These are phyloP conservation scores for Vitis vinifera DNA, from an alignment of 164 flowering plant genomes.

Conservation along the genomic window DNA sequence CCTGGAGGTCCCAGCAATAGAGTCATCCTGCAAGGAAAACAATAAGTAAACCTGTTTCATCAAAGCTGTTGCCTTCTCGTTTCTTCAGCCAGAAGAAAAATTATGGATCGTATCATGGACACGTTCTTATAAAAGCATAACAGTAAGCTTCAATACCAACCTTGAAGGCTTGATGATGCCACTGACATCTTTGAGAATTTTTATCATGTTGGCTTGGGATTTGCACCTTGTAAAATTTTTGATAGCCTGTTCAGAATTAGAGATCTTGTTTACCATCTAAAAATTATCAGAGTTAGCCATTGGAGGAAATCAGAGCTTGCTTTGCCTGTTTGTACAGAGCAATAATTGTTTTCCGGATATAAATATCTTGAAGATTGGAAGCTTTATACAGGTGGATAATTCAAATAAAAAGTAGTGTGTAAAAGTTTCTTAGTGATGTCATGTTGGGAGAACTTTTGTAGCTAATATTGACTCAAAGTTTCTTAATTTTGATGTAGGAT, in stretches of 20 bases:
- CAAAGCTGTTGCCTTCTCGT: no score
- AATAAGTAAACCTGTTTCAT: no score
- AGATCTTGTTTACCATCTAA: background rate
- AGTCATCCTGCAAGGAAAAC: slow-evolving; percentile 12
- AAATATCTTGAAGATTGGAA: no score
- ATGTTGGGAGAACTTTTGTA: no score
- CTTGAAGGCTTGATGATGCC: slow-evolving; percentile 22
- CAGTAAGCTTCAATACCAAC: background rate
- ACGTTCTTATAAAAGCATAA: no score
- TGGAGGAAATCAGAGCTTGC: background rate
- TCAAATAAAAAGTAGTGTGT: no score
- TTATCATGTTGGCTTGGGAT: background rate
- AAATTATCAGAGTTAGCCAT: background rate
- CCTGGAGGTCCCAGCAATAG: slow-evolving; percentile 24
- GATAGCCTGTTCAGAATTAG: background rate
- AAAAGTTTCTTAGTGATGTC: no score
- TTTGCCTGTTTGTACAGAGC: background rate
- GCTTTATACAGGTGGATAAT: no score
- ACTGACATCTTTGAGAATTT: slow-evolving; percentile 18
- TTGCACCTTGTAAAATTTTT: background rate
- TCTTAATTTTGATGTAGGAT: no score
- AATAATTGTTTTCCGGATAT: background rate
- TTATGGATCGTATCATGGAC: background rate
- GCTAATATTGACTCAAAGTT: no score
- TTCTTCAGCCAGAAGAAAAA: no score